Evolutionary conservation across 768 basidiomycete species (phyloP).

Genomic region (Kwoniella botswanensis): DNA sequence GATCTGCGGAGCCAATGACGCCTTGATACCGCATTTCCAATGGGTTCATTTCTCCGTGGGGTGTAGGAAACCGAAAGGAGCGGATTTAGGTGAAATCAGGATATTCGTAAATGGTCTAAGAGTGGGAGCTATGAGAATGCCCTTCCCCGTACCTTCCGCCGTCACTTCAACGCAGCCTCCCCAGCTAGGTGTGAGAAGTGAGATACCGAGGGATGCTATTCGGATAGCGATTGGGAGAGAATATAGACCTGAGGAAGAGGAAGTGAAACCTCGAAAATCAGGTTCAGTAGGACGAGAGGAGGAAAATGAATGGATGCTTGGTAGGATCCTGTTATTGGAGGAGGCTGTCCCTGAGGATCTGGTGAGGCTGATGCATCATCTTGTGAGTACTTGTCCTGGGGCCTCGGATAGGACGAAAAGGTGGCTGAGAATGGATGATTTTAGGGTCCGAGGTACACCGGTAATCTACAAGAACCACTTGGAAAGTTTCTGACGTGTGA

Average conservation of each 20-base stretch:
- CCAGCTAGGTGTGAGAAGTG: slow-evolving; percentile 28
- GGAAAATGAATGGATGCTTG: slow-evolving; percentile 55
- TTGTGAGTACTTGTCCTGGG: slow-evolving; percentile 38
- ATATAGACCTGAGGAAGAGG: slow-evolving; percentile 16
- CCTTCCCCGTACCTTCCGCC: slow-evolving; percentile 35
- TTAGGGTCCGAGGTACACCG: slow-evolving; percentile 55
- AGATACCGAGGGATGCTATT: slow-evolving; percentile 33
- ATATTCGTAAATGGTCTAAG: slow-evolving; percentile 53
- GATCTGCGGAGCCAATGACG: slow-evolving; percentile 50
- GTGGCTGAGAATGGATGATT: neutral
- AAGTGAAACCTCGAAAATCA: neutral
- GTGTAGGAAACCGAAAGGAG: slow-evolving; percentile 42
- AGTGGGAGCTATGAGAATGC: slow-evolving; percentile 47
- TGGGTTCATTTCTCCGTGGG: slow-evolving; percentile 55
- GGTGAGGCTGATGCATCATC: slow-evolving; percentile 52
- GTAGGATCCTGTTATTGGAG: slow-evolving; percentile 43
- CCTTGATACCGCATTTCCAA: slow-evolving; percentile 52
- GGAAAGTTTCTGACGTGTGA: slow-evolving; percentile 57
- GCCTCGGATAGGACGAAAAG: neutral
- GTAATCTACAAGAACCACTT: slow-evolving; percentile 54
- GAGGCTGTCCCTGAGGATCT: slow-evolving; percentile 55
- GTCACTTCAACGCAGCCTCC: slow-evolving; percentile 21
- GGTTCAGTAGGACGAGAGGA: slow-evolving; percentile 34
- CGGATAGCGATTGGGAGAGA: slow-evolving; percentile 32
- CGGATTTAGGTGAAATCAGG: slow-evolving; percentile 37